These are phyloP conservation scores for Wickerhamiella hasegawae DNA, from an alignment of 805 yeast species.

Conservation along the genomic window DNA sequence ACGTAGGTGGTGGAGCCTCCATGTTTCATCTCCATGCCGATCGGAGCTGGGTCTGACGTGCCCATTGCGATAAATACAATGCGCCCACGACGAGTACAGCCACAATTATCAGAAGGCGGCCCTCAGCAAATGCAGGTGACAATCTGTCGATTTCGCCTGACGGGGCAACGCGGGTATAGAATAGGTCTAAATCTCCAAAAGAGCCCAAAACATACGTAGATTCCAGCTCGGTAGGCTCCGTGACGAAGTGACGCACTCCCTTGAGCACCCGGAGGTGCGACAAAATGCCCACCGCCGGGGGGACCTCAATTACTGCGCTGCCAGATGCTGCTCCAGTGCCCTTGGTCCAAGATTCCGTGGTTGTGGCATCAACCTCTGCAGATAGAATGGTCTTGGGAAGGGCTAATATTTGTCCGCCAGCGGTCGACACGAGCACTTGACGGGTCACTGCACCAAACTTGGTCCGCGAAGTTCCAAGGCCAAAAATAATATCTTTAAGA, in stretches of 20 bases:
- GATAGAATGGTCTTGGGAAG: constrained; percentile 57
- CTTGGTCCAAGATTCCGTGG: background rate
- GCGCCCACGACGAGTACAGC: constrained; percentile 23
- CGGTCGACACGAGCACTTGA: constrained; percentile 42
- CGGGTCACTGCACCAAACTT: constrained; percentile 53
- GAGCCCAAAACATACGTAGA: constrained; percentile 59
- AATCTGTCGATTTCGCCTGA: constrained; percentile 72
- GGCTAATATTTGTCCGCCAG: constrained; percentile 43
- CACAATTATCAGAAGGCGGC: constrained; percentile 45
- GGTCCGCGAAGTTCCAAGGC: constrained; percentile 40
- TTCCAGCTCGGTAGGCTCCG: constrained; percentile 55
- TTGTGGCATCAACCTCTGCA: constrained; percentile 29
- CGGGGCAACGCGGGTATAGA: constrained; percentile 65
- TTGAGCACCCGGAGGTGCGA: constrained; percentile 34
- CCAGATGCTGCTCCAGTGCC: constrained; percentile 32
- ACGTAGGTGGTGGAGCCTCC: too few species aligned
- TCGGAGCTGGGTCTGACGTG: background rate
- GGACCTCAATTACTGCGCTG: constrained; percentile 35
- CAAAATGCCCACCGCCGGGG: constrained; percentile 39
- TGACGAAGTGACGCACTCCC: constrained; percentile 23
- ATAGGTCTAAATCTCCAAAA: constrained; percentile 49
- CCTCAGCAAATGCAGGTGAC: constrained; percentile 48
- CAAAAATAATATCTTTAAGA: constrained; percentile 40
- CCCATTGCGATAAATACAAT: background rate
- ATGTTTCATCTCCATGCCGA: background rate